Conservation (phyloP, 2,329 filamentous ascomycete genomes). For the Penicillium sp. region DNA sequence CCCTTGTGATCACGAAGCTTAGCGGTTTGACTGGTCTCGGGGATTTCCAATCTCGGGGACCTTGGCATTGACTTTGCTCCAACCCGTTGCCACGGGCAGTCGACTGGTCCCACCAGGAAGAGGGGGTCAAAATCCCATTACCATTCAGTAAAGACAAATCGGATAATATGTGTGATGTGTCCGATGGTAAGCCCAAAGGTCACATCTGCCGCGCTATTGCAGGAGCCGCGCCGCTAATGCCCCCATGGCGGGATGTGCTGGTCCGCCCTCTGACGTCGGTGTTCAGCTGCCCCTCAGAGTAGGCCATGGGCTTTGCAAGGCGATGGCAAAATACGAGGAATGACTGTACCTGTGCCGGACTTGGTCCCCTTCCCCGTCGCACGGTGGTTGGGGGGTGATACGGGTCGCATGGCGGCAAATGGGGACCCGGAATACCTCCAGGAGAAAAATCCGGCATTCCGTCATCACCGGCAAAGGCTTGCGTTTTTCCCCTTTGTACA, state of each 20-base stretch:
- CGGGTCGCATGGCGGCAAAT: constrained; percentile 18
- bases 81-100: not conserved
- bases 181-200: constrained; percentile 11
- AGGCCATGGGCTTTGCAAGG: constrained; percentile 12
- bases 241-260: constrained; percentile 18
- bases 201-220: constrained; percentile 25
- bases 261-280: constrained; percentile 32
- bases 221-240: constrained; percentile 27
- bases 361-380: constrained; percentile 6
- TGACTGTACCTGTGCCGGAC: not conserved
- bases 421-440: not conserved
- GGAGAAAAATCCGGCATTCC: constrained; percentile 6
- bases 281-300: constrained; percentile 12
- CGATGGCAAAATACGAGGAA: constrained; percentile 10
- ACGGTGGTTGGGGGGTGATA: constrained; percentile 9
- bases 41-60: not conserved
- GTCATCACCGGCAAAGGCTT: constrained; percentile 2
- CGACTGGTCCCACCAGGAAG: constrained; percentile 1
- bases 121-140: not conserved
- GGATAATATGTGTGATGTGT: constrained; percentile 22
- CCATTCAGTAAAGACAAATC: not conserved
- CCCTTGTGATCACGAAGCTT: constrained; percentile 20
- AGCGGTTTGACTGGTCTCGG: not conserved
- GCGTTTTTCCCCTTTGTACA: not conserved
- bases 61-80: not conserved